These are phyloP conservation scores for Chenopodium quinoa DNA, from an alignment of 148 eudicot species.

Conservation along the genomic window DNA sequence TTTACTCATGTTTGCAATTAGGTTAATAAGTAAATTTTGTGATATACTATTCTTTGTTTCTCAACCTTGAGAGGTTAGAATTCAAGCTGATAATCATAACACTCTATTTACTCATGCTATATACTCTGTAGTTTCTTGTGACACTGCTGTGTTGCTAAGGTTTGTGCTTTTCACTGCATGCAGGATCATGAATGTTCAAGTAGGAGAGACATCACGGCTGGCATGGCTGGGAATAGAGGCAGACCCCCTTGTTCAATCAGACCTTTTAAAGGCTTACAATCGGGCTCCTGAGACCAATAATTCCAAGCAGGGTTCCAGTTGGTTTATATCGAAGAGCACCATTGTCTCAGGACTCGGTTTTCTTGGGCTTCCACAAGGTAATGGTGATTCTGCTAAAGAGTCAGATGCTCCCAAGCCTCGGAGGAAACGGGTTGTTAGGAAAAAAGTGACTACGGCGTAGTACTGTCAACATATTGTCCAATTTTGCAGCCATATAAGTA, in stretches of 20 bases:
- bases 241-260: constrained; percentile 79
- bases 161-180: constrained; percentile 14
- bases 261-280: constrained; percentile 61
- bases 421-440: constrained; percentile 72
- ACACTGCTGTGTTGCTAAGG: neutral
- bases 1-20: neutral
- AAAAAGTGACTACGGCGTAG: constrained; percentile 57
- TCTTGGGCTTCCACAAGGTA: constrained; percentile 68
- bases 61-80: neutral
- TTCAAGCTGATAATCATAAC: neutral
- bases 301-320: constrained; percentile 53
- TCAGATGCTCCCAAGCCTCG: constrained; percentile 65
- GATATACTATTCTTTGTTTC: neutral
- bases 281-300: constrained; percentile 50
- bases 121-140: neutral
- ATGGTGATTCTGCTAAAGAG: constrained; percentile 41
- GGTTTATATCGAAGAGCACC: constrained; percentile 83
- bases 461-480: constrained; percentile 15
- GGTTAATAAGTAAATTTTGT: neutral
- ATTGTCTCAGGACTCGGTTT: constrained; percentile 79
- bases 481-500: constrained; percentile 29
- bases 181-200: constrained; percentile 73
- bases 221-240: constrained; percentile 92
- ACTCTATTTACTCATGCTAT: neutral
- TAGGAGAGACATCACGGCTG: constrained; percentile 82